These are phyloP conservation scores for Trypanosoma vivax DNA, from an alignment of 208 protist species.

Conservation along the genomic window DNA sequence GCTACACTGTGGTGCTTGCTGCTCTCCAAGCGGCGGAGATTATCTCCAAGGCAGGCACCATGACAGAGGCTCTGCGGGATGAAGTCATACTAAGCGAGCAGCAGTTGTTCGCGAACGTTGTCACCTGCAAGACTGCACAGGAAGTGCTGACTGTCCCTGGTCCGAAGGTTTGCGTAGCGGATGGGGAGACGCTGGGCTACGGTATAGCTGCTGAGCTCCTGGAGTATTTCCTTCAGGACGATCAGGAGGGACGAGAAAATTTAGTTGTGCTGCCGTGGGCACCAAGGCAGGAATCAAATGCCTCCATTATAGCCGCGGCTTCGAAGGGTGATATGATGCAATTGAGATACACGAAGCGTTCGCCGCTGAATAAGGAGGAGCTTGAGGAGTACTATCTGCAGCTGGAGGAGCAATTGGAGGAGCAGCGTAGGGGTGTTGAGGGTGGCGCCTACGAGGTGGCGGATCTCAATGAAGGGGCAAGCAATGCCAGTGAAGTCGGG, in stretches of 20 bases:
- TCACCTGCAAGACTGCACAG: conserved; percentile 65
- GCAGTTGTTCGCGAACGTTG: conserved; percentile 62
- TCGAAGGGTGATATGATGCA: conserved; percentile 31
- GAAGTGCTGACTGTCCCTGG: conserved; percentile 48
- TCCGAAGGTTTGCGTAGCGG: conserved; percentile 72
- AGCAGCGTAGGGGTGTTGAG: conserved; percentile 23
- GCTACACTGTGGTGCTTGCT: conserved; percentile 77
- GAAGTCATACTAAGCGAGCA: conserved; percentile 70
- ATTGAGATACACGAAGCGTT: conserved; percentile 36
- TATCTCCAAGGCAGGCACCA: conserved; percentile 71
- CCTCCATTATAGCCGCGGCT: conserved; percentile 25
- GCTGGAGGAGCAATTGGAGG: conserved; percentile 53
- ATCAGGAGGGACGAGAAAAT: conserved; percentile 38
- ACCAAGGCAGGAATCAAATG: conserved; percentile 50
- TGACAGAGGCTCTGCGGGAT: conserved; percentile 74
- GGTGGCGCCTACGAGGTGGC: conserved; percentile 20
- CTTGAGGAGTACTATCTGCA: conserved; percentile 83
- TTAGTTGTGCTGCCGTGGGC: conserved; percentile 57
- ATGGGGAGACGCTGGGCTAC: conserved; percentile 71
- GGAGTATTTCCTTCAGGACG: conserved; percentile 26
- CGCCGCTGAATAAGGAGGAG: conserved; percentile 65
- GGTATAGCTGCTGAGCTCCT: conserved; percentile 69
- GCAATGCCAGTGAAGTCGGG: conserved; percentile 28
- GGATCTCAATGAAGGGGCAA: conserved; percentile 28
- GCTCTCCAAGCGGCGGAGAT: conserved; percentile 70